A percentile compares a stretch with the other conserved stretches of the same genome.
Evolutionary conservation across 1,284 basidiomycete species (phyloP).

Genomic region (Tremellales sp.): DNA sequence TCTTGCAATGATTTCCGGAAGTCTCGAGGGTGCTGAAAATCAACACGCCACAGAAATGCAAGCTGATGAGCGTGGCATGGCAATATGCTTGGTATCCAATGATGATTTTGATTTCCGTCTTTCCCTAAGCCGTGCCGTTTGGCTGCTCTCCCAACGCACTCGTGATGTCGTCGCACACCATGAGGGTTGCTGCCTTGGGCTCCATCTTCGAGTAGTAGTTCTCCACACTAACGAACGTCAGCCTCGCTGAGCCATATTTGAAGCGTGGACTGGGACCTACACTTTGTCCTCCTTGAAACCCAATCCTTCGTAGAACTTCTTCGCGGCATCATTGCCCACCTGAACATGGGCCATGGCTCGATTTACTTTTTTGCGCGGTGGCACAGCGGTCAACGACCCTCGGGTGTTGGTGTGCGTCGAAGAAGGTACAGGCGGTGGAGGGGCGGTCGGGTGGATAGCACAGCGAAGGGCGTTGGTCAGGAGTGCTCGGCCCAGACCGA

Average conservation of each 20-base stretch:
- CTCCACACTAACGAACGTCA: slow-evolving; percentile 29
- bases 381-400: slow-evolving; percentile 23
- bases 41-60: too few species aligned
- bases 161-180: slow-evolving; percentile 44
- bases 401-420: slow-evolving; percentile 35
- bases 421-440: slow-evolving; percentile 37
- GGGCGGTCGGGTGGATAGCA: slow-evolving; percentile 36
- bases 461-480: slow-evolving; percentile 33
- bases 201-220: slow-evolving; percentile 45
- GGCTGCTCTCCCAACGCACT: slow-evolving; percentile 24
- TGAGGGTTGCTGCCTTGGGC: slow-evolving; percentile 37
- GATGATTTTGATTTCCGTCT: too few species aligned
- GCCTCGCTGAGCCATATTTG: background rate
- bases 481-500: slow-evolving; percentile 43
- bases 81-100: too few species aligned
- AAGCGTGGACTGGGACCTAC: slow-evolving; percentile 27
- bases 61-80: too few species aligned
- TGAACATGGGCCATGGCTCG: slow-evolving; percentile 43
- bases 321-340: slow-evolving; percentile 42
- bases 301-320: slow-evolving; percentile 44
- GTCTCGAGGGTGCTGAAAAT: too few species aligned
- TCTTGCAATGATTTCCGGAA: too few species aligned
- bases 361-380: slow-evolving; percentile 32
- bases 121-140: background rate
- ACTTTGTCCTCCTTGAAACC: slow-evolving; percentile 42